Base-by-base conservation (phyloP, 306 rosid genomes). In the Comarum palustre region DNA sequence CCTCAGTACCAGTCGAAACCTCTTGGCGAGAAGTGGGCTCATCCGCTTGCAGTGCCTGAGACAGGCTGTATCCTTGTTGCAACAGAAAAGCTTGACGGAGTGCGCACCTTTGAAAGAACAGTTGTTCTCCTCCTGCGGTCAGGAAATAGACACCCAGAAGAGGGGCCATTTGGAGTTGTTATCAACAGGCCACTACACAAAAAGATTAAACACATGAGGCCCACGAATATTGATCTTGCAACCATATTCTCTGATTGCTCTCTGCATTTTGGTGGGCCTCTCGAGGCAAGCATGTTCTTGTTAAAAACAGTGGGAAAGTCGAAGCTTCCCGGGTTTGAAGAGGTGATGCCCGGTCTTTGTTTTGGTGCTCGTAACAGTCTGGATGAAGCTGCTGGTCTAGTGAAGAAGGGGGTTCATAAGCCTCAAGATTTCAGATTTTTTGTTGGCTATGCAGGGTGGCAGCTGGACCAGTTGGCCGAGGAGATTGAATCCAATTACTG, bases 371-470 rank as follows among this genome's bases (percentile, higher is more conserved):
- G 92, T 77, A 95, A 90, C 85, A 84, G 92, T 82, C 84, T 95
- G 73, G 99, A 86, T 58, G 89, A 86, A 81, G 99, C 99, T 57
- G 89, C 90, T 27, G 96, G 74, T 74, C 82, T 95, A 55, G 96
- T 88, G 72, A 95, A 88, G 84, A 95, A 90, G 77, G 99, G 99
- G 41, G 34, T 82, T 81, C 87, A 92, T 57, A 88, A 90, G 84
- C 87, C 96, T 77, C 90, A 84, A 65, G 96, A 92, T 84, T 90
- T 92, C 80, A 88, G 85, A 83, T 95, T 95, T 82, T 95, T 92
- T 72, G 91, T 88, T 42, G 99, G 99, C 61, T 95, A 95, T 78
- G 96, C 99, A n/a, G 99, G 99, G 80, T 95, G 99, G 99, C 96
- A 92, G 80, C 79, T 85, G 73, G 96, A 95, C 79, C 99, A 92